Base-by-base conservation (phyloP, 169 alveolate genomes). In the Plasmodium adleri region DNA sequence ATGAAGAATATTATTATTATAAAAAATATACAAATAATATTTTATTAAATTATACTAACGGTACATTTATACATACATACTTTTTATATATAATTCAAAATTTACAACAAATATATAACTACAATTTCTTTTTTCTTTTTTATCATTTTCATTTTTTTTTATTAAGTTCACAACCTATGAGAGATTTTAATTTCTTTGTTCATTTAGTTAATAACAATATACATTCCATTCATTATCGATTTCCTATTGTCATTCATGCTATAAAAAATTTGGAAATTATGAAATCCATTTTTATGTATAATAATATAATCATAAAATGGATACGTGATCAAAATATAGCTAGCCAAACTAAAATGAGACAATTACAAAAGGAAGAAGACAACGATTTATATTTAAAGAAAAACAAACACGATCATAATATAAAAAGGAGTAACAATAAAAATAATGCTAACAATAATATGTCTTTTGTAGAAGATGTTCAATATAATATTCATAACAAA, bases 181-280 rank as follows among this genome's bases (percentile, higher is more conserved):
- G 68, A 52, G 66, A 63, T 76, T 76, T 76, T n/a, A 45, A 76
- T 32, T 76, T 76, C 50, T 76, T 76, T 58, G 17, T 54, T 45
- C 45, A 76, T 47, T 64, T 67, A 10, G 20, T 52, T 4, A 58
- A 63, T 5, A 32, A 76, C 7, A 76, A 76, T 24, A 43, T 76
- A 39, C 3, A 39, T 39, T 15, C n/a, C 1, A 8, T 13, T 13
- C 62, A 13, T 12, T 68, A 76, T 58, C 24, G 66, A 12, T 52
- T 76, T 3, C 75, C 88, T 4, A 45, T 76, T 3, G n/a, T 76
- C 26, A 26, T 22, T 10, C 88, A 76, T 54, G 47, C 88, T 26
- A 63, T 76, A 62, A 76, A 76, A 54, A 76, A 76, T 9, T 24
- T 76, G 4, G 88, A 76, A 67, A 63, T 76, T 47, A 76, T 76